Percentiles rank a stretch among this genome's conserved stretches.
Evolutionary conservation across 441 rosid genomes (phyloP).

Genomic region (Gossypium lobatum): DNA sequence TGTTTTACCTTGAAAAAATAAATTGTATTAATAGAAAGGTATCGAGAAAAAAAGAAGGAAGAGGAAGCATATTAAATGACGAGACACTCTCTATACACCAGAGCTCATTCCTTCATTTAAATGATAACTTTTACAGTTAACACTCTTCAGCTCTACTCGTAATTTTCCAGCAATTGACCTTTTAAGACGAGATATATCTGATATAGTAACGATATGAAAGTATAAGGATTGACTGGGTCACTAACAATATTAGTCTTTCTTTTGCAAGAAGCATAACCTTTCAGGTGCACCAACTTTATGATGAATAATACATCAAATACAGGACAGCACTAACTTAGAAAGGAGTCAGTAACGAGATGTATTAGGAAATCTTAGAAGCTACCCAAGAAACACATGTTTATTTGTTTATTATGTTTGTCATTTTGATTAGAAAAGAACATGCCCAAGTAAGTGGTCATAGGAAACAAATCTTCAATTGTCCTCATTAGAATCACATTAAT

Average conservation of each 20-base stretch:
- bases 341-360: background rate
- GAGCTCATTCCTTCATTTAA: background rate
- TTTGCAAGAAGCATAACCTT: background rate
- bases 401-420: constrained; percentile 2
- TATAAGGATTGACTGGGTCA: background rate
- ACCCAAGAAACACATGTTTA: background rate
- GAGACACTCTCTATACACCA: background rate
- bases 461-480: background rate
- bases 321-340: background rate
- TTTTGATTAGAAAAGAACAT: background rate
- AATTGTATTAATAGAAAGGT: background rate
- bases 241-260: background rate
- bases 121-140: background rate
- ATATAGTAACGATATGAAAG: background rate
- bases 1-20: background rate
- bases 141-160: background rate
- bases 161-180: background rate
- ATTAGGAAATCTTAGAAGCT: constrained; percentile 4
- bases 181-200: background rate
- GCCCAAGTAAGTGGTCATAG: background rate
- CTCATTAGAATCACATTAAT: background rate
- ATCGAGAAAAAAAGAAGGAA: too few species aligned
- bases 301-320: background rate
- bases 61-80: background rate
- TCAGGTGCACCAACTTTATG: background rate